Conservation (phyloP, 2,329 filamentous ascomycete species). For the Ceratocystis harringtonii region DNA sequence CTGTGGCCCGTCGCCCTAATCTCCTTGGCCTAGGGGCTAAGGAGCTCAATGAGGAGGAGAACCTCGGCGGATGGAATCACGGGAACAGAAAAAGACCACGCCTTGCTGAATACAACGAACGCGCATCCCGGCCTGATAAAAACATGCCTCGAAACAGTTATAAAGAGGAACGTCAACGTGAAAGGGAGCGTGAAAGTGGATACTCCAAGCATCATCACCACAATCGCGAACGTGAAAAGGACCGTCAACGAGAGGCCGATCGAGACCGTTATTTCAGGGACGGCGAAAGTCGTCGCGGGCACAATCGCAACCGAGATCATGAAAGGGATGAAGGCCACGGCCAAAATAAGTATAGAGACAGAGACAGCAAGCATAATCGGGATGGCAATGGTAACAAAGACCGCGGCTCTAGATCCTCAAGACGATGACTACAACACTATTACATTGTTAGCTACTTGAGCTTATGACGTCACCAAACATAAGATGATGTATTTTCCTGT, state of each 20-base stretch:
- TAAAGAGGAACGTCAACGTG: constrained; percentile 33
- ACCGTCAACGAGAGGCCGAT: constrained; percentile 13
- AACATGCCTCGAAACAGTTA: constrained; percentile 31
- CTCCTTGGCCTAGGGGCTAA: constrained; percentile 82
- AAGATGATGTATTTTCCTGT: not conserved
- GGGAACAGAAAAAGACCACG: constrained; percentile 36
- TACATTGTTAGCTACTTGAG: not conserved
- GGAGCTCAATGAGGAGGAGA: constrained; percentile 54
- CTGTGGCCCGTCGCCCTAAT: constrained; percentile 58
- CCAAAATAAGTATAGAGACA: constrained; percentile 23
- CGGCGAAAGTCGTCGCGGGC: constrained; percentile 26
- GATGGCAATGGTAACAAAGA: constrained; percentile 20
- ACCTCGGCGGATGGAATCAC: constrained; percentile 69
- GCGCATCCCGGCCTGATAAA: constrained; percentile 23
- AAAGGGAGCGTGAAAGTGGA: constrained; percentile 26
- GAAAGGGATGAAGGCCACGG: constrained; percentile 21
- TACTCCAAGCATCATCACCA: constrained; percentile 11
- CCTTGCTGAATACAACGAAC: constrained; percentile 35
- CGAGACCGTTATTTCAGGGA: constrained; percentile 22
- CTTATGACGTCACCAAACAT: not conserved
- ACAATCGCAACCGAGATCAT: constrained; percentile 30
- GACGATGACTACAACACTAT: not conserved
- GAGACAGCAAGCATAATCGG: constrained; percentile 25
- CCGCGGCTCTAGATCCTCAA: constrained; percentile 3
- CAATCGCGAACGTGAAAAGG: constrained; percentile 8